These are phyloP conservation scores for Metschnikowia peoriensis DNA, from an alignment of 805 yeast species.

Conservation along the genomic window DNA sequence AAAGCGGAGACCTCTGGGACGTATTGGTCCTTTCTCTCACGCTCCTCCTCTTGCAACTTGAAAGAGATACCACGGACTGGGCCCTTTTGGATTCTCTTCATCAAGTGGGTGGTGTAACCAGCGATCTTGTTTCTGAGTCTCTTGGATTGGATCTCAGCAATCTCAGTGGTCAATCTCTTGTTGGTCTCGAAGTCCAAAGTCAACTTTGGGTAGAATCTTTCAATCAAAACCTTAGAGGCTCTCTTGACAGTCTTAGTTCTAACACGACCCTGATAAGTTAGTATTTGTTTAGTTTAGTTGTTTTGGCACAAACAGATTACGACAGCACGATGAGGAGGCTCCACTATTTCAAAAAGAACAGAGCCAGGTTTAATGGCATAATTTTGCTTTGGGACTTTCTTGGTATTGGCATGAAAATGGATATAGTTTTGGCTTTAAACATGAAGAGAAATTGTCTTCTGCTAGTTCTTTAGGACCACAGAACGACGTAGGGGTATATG, in stretches of 20 bases:
- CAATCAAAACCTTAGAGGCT: slow-evolving; percentile 99
- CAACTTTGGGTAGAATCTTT: slow-evolving; percentile 99
- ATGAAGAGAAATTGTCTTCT: too few species aligned
- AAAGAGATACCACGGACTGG: slow-evolving; percentile 99
- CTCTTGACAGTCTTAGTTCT: slow-evolving; percentile 99
- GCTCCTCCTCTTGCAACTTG: slow-evolving; percentile 99
- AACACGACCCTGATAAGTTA: slow-evolving; percentile 87
- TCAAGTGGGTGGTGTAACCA: slow-evolving; percentile 99
- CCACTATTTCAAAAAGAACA: too few species aligned
- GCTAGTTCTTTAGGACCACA: too few species aligned
- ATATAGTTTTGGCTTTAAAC: too few species aligned
- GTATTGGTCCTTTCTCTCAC: slow-evolving; percentile 99
- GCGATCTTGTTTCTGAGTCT: slow-evolving; percentile 99
- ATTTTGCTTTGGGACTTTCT: too few species aligned
- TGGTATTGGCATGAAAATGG: too few species aligned
- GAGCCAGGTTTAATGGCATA: too few species aligned
- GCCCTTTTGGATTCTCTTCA: slow-evolving; percentile 99
- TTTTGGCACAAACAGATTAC: too few species aligned
- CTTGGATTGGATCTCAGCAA: slow-evolving; percentile 98
- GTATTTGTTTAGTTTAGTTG: slow-evolving; percentile 18
- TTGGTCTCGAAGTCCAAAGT: slow-evolving; percentile 99
- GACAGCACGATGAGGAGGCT: too few species aligned
- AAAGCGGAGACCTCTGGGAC: slow-evolving; percentile 99
- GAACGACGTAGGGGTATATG: too few species aligned
- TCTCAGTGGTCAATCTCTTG: slow-evolving; percentile 98